A percentile compares a stretch with the other conserved stretches of the same genome.
These are phyloP conservation scores for Histomonas meleagridis DNA, from an alignment of 208 protist genomes.

Conservation along the genomic window DNA sequence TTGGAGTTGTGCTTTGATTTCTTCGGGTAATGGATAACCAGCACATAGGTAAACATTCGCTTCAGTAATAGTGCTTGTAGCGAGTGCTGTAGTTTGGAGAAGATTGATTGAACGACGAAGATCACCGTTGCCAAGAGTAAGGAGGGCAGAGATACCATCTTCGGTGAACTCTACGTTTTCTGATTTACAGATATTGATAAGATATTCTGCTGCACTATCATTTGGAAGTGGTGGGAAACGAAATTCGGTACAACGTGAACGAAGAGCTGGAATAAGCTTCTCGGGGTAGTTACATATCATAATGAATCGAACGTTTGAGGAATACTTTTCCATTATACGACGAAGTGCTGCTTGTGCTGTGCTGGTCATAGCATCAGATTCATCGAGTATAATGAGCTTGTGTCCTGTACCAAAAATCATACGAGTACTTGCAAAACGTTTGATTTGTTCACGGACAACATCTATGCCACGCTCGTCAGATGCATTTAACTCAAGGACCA, in stretches of 20 bases:
- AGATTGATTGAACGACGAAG: conserved; percentile 78
- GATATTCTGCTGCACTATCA: conserved; percentile 23
- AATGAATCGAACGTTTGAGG: conserved; percentile 85
- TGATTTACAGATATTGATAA: conserved; percentile 48
- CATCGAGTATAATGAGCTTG: conserved; percentile 96
- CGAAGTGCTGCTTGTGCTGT: conserved; percentile 86
- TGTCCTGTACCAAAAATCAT: conserved; percentile 71
- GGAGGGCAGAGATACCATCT: neutral
- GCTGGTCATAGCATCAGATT: conserved; percentile 93
- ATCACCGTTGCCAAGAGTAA: conserved; percentile 47
- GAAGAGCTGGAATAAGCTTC: conserved; percentile 59
- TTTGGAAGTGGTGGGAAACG: conserved; percentile 67
- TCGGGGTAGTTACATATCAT: conserved; percentile 94
- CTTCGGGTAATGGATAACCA: conserved; percentile 14
- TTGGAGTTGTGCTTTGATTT: neutral
- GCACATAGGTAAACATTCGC: conserved; percentile 94
- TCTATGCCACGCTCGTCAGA: conserved; percentile 95
- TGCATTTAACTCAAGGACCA: conserved; percentile 83
- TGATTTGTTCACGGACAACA: conserved; percentile 88
- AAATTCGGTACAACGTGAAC: conserved; percentile 93
- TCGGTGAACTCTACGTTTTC: conserved; percentile 59
- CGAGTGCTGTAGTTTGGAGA: conserved; percentile 76
- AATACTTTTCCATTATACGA: conserved; percentile 92
- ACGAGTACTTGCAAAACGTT: conserved; percentile 84
- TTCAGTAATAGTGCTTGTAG: conserved; percentile 75